These are phyloP conservation scores for Stachybotrys elegans DNA, from an alignment of 2,329 filamentous ascomycete genomes.

Conservation along the genomic window DNA sequence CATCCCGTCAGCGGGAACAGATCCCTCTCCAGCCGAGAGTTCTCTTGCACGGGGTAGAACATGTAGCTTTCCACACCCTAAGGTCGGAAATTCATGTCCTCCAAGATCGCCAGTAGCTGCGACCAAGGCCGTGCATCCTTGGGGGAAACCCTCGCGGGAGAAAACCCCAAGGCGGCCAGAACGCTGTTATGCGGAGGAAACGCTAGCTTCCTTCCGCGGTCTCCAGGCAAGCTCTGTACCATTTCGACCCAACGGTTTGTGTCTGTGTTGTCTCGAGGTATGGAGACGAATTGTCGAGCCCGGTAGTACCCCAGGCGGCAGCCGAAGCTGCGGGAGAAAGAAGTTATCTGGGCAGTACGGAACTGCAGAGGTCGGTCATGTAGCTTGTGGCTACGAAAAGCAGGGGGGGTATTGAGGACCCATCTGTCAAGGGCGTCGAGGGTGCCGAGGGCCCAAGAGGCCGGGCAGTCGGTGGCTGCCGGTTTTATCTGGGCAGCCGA, in stretches of 20 bases:
- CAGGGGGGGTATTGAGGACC: constrained; percentile 1
- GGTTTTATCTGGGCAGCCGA: background rate
- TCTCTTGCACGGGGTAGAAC: constrained; percentile 3
- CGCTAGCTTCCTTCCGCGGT: constrained; percentile 1
- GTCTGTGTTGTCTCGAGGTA: background rate
- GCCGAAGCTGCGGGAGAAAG: background rate
- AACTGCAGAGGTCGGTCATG: constrained; percentile 7
- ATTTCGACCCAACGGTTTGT: constrained; percentile 4
- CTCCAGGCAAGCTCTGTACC: constrained; percentile 4
- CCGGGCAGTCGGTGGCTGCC: background rate
- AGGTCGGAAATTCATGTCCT: constrained; percentile 2
- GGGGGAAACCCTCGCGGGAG: constrained; percentile 1
- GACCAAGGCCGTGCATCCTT: constrained; percentile 4
- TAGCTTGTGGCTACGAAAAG: constrained; percentile 8
- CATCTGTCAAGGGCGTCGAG: background rate
- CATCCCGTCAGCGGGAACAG: constrained; percentile 2
- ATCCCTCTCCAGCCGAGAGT: constrained; percentile 3
- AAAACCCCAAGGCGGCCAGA: constrained; percentile 3
- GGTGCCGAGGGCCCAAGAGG: background rate
- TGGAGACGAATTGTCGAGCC: background rate
- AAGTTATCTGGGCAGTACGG: background rate
- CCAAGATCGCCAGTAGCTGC: constrained; percentile 4
- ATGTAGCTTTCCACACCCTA: constrained; percentile 4
- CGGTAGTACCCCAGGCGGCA: background rate
- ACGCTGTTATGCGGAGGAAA: constrained; percentile 2